These are phyloP conservation scores for Macrocybe gigantea DNA, from an alignment of 768 basidiomycete genomes.

Conservation along the genomic window DNA sequence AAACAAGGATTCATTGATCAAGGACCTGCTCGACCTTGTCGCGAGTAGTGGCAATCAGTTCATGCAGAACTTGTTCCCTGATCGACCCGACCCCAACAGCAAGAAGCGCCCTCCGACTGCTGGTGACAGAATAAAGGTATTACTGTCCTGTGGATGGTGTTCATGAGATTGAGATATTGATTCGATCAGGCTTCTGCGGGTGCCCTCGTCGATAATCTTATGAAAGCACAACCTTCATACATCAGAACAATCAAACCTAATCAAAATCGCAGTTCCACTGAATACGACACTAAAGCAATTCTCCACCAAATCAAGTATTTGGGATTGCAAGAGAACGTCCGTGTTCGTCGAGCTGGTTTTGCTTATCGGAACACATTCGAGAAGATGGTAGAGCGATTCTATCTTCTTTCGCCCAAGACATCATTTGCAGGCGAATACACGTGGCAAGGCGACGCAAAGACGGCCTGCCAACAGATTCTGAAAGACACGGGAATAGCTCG, in stretches of 20 bases:
- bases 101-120: slow-evolving; percentile 98
- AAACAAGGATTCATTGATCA: slow-evolving; percentile 96
- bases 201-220: slow-evolving; percentile 94
- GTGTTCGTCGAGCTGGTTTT: slow-evolving; percentile 95
- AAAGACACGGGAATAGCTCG: slow-evolving; percentile 92
- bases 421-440: slow-evolving; percentile 99
- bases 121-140: slow-evolving; percentile 93
- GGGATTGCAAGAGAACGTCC: slow-evolving; percentile 96
- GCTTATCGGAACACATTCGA: slow-evolving; percentile 98
- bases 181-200: slow-evolving; percentile 73
- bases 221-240: slow-evolving; percentile 96
- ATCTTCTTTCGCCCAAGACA: slow-evolving; percentile 88
- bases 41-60: slow-evolving; percentile 78
- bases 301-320: slow-evolving; percentile 99
- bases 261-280: slow-evolving; percentile 86
- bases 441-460: slow-evolving; percentile 86
- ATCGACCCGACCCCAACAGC: slow-evolving; percentile 91
- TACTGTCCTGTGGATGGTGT: slow-evolving; percentile 4
- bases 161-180: background rate
- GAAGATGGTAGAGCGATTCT: slow-evolving; percentile 99
- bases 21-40: slow-evolving; percentile 89
- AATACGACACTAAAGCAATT: slow-evolving; percentile 93
- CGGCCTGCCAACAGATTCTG: slow-evolving; percentile 89
- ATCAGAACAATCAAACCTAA: slow-evolving; percentile 99
- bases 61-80: slow-evolving; percentile 85